A percentile compares a stretch with the other conserved stretches of the same genome.
Conservation (phyloP, 2,329 filamentous ascomycete species). For the Chaetomium sp. region DNA sequence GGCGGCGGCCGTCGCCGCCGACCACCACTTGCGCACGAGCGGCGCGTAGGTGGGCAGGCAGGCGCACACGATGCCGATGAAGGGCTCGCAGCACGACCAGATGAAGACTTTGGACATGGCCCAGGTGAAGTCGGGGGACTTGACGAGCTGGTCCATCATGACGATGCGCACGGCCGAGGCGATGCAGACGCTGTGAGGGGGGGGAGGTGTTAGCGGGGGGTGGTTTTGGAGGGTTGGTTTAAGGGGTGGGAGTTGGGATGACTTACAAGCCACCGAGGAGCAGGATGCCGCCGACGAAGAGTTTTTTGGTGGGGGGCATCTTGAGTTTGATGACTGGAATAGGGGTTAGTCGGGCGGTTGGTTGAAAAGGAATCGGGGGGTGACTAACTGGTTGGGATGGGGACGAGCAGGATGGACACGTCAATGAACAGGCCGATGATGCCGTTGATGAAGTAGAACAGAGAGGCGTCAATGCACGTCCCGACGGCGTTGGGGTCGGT, state of each 20-base stretch:
- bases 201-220: background rate
- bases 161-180: slow-evolving; percentile 30
- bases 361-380: background rate
- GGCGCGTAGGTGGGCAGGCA: slow-evolving; percentile 30
- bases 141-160: slow-evolving; percentile 30
- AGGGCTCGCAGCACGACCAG: slow-evolving; percentile 31
- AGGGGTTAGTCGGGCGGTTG: background rate
- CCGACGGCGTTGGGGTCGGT: slow-evolving; percentile 26
- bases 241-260: background rate
- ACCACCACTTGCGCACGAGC: slow-evolving; percentile 20
- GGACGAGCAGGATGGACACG: slow-evolving; percentile 28
- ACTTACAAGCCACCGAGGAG: slow-evolving; percentile 29
- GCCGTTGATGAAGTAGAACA: slow-evolving; percentile 30
- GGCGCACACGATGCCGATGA: slow-evolving; percentile 29
- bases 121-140: slow-evolving; percentile 29
- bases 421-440: slow-evolving; percentile 30
- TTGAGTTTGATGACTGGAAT: slow-evolving; percentile 24
- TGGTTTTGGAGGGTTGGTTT: background rate
- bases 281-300: slow-evolving; percentile 28
- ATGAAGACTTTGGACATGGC: slow-evolving; percentile 31
- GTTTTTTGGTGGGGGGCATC: slow-evolving; percentile 28
- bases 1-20: background rate
- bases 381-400: slow-evolving; percentile 25
- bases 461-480: slow-evolving; percentile 27
- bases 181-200: slow-evolving; percentile 21